These are phyloP conservation scores for Tricholoma bakamatsutake DNA, from an alignment of 768 basidiomycete species.

Conservation along the genomic window DNA sequence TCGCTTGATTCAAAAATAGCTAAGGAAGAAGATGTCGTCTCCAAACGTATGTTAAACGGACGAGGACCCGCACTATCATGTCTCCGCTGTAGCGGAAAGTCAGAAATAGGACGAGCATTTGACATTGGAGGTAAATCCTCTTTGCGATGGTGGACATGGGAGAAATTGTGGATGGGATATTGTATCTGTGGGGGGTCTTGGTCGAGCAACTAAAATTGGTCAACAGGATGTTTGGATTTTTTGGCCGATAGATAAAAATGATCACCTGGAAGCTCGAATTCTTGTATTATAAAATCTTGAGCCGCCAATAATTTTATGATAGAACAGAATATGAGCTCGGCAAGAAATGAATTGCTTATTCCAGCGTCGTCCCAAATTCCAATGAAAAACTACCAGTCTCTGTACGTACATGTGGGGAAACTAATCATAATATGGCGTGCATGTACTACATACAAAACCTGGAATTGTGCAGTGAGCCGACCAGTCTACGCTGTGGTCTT, in stretches of 20 bases:
- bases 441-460: no score
- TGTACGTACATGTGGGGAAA: no score
- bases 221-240: no score
- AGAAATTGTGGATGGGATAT: conserved; percentile 48
- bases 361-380: no score
- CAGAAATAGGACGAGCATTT: conserved; percentile 35
- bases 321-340: no score
- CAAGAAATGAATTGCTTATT: no score
- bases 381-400: no score
- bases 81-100: conserved; percentile 57
- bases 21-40: conserved; percentile 56
- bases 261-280: no score
- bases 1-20: conserved; percentile 26
- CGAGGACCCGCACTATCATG: conserved; percentile 39
- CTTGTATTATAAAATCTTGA: no score
- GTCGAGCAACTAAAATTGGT: conserved; percentile 18
- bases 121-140: conserved; percentile 24
- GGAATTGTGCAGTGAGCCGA: background rate
- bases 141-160: conserved; percentile 55
- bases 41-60: conserved; percentile 47
- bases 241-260: no score
- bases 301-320: no score
- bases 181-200: conserved; percentile 75
- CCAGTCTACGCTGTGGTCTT: conserved; percentile 22
- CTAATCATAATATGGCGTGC: no score